Evolutionary conservation across 805 yeast species (phyloP).

Genomic region (Kazachstania psychrophila): DNA sequence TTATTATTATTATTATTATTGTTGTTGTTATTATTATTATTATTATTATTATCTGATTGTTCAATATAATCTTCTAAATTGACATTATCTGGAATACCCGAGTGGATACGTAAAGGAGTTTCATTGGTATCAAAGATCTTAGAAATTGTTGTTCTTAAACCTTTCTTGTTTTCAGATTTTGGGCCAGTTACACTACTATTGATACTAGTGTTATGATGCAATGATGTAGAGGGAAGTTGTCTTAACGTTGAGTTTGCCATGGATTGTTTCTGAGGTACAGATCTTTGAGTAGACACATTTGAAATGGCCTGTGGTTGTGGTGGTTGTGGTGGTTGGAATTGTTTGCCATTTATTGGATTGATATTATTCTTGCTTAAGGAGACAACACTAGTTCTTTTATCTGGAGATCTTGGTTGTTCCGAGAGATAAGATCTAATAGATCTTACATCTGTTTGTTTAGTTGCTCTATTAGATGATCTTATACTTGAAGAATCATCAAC

Average conservation of each 20-base stretch:
- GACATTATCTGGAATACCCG: conserved; percentile 58
- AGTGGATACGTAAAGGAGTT: conserved; percentile 60
- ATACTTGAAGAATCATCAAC: conserved; percentile 17
- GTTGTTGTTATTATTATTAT: conserved; percentile 5
- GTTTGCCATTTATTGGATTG: neutral
- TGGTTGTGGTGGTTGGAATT: conserved; percentile 5
- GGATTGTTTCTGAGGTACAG: conserved; percentile 8
- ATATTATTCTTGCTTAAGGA: conserved; percentile 11
- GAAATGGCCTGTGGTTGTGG: neutral
- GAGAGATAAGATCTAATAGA: conserved; percentile 20
- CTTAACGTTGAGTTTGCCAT: conserved; percentile 12
- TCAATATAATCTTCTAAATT: conserved; percentile 37
- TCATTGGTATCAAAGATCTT: conserved; percentile 66
- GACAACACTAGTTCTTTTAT: conserved; percentile 18
- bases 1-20: neutral
- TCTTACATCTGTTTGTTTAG: conserved; percentile 11
- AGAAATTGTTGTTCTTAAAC: conserved; percentile 58
- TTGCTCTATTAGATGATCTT: conserved; percentile 9
- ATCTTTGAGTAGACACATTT: neutral
- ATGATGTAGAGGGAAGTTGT: conserved; percentile 8
- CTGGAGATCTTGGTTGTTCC: conserved; percentile 20
- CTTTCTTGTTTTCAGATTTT: conserved; percentile 20
- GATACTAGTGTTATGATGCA: conserved; percentile 1
- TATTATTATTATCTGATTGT: conserved; percentile 27
- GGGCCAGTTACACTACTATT: conserved; percentile 1